Evolutionary conservation across 257 asterid genomes (phyloP).

Genomic region (Gentiana dahurica): DNA sequence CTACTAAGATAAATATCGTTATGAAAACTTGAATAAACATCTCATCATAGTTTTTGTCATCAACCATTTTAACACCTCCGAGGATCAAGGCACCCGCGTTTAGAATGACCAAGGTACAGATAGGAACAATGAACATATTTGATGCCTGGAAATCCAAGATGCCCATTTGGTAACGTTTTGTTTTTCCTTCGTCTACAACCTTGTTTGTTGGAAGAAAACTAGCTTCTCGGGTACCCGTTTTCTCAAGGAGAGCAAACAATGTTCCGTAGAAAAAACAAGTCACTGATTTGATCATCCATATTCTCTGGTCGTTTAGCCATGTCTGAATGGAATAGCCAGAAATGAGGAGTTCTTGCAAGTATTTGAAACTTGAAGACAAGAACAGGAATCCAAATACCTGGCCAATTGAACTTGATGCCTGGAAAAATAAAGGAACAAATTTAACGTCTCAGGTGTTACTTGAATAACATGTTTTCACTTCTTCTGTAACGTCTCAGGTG

Average conservation of each 20-base stretch:
- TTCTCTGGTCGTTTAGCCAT: slow-evolving; percentile 40
- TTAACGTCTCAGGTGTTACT: too few species aligned
- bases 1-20: slow-evolving; percentile 26
- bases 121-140: slow-evolving; percentile 27
- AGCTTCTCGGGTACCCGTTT: slow-evolving; percentile 34
- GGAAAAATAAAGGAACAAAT: background rate
- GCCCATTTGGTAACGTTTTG: slow-evolving; percentile 29
- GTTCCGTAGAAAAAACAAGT: slow-evolving; percentile 30
- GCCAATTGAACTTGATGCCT: slow-evolving; percentile 54
- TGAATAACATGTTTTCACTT: too few species aligned
- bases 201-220: slow-evolving; percentile 51
- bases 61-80: slow-evolving; percentile 20
- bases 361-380: slow-evolving; percentile 38
- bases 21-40: slow-evolving; percentile 31
- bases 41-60: slow-evolving; percentile 8
- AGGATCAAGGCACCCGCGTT: slow-evolving; percentile 25
- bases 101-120: slow-evolving; percentile 34
- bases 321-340: slow-evolving; percentile 24
- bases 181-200: slow-evolving; percentile 37
- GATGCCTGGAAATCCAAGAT: slow-evolving; percentile 47
- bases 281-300: slow-evolving; percentile 62
- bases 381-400: slow-evolving; percentile 31
- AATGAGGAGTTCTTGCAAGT: slow-evolving; percentile 29
- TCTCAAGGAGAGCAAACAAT: slow-evolving; percentile 29
- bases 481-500: too few species aligned